Conservation (phyloP, 2,329 filamentous ascomycete species). For the Exophiala sp. region DNA sequence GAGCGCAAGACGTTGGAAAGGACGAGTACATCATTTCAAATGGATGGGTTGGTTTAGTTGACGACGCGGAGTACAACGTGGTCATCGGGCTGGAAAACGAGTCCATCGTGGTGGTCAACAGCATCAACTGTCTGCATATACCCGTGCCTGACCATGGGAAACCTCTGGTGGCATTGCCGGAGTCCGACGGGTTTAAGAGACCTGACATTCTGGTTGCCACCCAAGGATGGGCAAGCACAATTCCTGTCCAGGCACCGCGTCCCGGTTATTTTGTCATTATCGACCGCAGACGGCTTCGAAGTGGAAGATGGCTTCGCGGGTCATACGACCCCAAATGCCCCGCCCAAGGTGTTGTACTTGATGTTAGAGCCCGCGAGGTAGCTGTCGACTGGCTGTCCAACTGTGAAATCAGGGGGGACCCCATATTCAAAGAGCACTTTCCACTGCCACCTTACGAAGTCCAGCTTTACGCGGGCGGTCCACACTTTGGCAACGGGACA, state of each 20-base stretch:
- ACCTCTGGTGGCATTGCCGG: constrained; percentile 27
- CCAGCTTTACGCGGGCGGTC: constrained; percentile 26
- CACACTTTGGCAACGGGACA: constrained; percentile 20
- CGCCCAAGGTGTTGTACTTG: constrained; percentile 51
- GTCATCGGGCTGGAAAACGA: constrained; percentile 51
- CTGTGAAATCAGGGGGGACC: constrained; percentile 28
- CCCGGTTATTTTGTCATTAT: constrained; percentile 48
- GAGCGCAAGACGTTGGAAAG: constrained; percentile 45
- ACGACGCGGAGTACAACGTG: constrained; percentile 48
- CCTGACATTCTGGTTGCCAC: constrained; percentile 14
- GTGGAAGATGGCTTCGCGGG: constrained; percentile 53
- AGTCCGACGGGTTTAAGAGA: constrained; percentile 12
- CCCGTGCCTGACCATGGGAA: constrained; percentile 32
- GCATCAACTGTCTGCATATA: constrained; percentile 43
- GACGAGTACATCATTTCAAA: constrained; percentile 54
- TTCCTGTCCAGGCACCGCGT: constrained; percentile 20
- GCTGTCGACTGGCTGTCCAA: constrained; percentile 53
- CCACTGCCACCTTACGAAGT: constrained; percentile 16
- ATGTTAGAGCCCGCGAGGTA: constrained; percentile 45
- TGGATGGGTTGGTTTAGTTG: constrained; percentile 55
- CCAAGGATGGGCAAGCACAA: constrained; percentile 17
- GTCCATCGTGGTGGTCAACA: constrained; percentile 52
- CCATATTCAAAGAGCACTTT: background rate
- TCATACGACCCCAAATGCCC: constrained; percentile 48
- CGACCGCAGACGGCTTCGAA: constrained; percentile 50